Evolutionary conservation across 176 grass and related monocot species (phyloP).

Genomic region (Pontederia paniculata): DNA sequence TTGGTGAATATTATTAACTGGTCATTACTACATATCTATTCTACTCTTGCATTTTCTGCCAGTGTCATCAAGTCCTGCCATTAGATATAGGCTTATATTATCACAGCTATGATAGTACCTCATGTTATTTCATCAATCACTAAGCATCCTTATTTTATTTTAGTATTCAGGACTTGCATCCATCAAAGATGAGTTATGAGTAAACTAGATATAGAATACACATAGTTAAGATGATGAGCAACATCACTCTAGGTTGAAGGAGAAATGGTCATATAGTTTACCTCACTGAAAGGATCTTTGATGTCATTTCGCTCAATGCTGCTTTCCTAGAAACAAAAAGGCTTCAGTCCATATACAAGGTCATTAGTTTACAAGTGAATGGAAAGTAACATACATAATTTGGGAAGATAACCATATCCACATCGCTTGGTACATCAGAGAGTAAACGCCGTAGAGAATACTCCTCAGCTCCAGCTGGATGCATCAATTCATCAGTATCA

Average conservation of each 20-base stretch:
- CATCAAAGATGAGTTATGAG: too few species aligned
- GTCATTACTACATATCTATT: too few species aligned
- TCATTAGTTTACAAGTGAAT: constrained; percentile 1
- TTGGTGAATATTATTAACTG: too few species aligned
- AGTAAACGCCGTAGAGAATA: constrained; percentile 67
- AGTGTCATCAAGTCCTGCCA: too few species aligned
- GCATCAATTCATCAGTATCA: constrained; percentile 86
- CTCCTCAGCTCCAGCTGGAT: constrained; percentile 59
- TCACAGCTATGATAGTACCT: too few species aligned
- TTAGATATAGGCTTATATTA: too few species aligned
- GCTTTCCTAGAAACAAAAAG: constrained; percentile 56
- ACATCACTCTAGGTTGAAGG: not conserved
- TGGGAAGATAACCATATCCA: constrained; percentile 94
- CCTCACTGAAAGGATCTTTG: constrained; percentile 85
- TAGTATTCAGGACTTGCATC: too few species aligned
- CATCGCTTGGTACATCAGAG: constrained; percentile 45
- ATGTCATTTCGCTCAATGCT: constrained; percentile 68
- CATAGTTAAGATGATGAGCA: too few species aligned
- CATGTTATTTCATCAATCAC: too few species aligned
- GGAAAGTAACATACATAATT: constrained; percentile 66
- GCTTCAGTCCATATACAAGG: constrained; percentile 4
- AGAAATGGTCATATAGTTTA: constrained; percentile 20
- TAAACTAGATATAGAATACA: too few species aligned
- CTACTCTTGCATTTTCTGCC: too few species aligned
- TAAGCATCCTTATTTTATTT: too few species aligned